These are phyloP conservation scores for Crithidia brevicula DNA, from an alignment of 208 protist species.

Conservation along the genomic window DNA sequence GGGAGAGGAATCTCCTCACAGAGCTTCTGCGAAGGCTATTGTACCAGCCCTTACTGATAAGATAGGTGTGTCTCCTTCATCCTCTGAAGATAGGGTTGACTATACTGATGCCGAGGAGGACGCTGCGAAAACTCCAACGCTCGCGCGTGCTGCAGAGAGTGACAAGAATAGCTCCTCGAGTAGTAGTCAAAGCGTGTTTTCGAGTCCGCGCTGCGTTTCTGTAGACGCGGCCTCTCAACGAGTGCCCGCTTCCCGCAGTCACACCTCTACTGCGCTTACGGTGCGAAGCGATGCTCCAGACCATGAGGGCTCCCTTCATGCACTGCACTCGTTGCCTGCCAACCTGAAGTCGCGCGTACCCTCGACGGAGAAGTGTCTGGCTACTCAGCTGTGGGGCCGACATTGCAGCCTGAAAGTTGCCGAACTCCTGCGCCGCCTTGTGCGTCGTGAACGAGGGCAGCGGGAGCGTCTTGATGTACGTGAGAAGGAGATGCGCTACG, in stretches of 20 bases:
- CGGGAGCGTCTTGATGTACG: not conserved
- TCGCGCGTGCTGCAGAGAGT: too few species aligned
- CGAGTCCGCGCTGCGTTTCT: not conserved
- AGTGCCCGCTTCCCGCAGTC: not conserved
- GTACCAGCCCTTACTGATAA: too few species aligned
- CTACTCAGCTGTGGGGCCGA: slow-evolving; percentile 17
- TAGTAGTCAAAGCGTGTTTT: not conserved
- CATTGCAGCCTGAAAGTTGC: not conserved
- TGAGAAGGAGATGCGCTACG: slow-evolving; percentile 21
- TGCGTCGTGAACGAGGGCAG: slow-evolving; percentile 19
- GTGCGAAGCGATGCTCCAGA: not conserved
- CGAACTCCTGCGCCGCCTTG: not conserved
- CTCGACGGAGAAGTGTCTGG: slow-evolving; percentile 10
- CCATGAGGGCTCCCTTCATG: too few species aligned
- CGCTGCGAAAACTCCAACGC: too few species aligned
- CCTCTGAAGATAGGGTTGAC: too few species aligned
- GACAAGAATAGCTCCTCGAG: too few species aligned
- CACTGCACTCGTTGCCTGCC: too few species aligned
- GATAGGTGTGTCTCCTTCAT: too few species aligned
- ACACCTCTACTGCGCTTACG: not conserved
- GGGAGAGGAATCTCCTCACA: too few species aligned
- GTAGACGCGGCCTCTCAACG: not conserved
- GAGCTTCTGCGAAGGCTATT: too few species aligned
- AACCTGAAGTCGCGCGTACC: too few species aligned
- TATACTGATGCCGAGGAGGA: too few species aligned